Evolutionary conservation across 805 yeast genomes (phyloP), one percentile per base, ranked within the genome.

Genomic region (Ogataea ganodermae): DNA sequence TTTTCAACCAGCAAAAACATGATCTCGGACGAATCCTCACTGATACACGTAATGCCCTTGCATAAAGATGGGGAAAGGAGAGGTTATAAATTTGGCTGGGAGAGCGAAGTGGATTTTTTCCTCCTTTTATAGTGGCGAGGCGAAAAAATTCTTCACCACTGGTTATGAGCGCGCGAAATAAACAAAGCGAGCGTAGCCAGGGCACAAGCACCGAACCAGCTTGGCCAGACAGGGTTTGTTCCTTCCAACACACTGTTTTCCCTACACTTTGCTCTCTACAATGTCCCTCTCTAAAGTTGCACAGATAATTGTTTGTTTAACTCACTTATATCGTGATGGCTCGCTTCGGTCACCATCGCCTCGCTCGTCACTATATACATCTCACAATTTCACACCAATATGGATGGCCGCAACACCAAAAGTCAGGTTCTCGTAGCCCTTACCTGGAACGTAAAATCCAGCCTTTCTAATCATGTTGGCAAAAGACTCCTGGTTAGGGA

Each of bases 21-120:
- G 96, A 91, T 90, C 99, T 92, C 99, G 98, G 99, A 94, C 97
- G 96, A 91, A 90, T 94, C 99, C 98, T 92, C 99, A 92, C 96
- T 91, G 98, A 92, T 90, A 89, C 96, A 96, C 96, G 98, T 94
- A 92, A 90, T 92, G 96, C 98, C 98, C 99, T 86, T 86, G 99
- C 98, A 92, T 89, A 92, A 92, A 85, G 97, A 91, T 57, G 40
- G 43, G 40, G 55, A 55, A 55, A 42, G 51, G 50, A 48, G 38
- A 17, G 40, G 26, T 20, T 2, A 17, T 6, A 20, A 20, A 28
- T 18, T 14, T 14, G 24, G 41, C 14, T 17, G 17, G 16, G 4
- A 4, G 35, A 28, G 28, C 6, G n/a, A 26, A 16, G 12, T 20
- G n/a, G 30, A n/a, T 16, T 23, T 36, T 21, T 9, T 32, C 17